Base-by-base conservation (phyloP, 768 basidiomycete species). In the Podaxis sp. region DNA sequence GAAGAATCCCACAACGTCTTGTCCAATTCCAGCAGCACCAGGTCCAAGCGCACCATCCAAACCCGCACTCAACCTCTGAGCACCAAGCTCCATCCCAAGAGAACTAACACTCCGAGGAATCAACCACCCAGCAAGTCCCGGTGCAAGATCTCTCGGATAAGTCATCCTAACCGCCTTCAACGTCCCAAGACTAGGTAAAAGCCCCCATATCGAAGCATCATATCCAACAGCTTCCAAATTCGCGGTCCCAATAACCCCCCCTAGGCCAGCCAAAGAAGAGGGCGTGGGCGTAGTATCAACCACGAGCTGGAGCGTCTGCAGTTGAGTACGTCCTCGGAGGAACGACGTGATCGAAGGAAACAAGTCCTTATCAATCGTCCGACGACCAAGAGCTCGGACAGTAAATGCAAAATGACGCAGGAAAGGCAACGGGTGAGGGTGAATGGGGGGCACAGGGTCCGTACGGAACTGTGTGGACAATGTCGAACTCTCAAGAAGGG, bases 321-420 rank as follows among this genome's bases (percentile, higher is more conserved):
- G 71, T 42, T 80, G 71, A 21, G 70, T 71, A 47, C 86, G 76
- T 6, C 80, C 83, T 13, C 85, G 80, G 36, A 91, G 72, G 68
- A 90, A 89, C 32, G 85, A 87, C 4, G 84, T 78, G 46, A 91
- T 78, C 6, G 89, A 80, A 1, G 86, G 87, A 74, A 90, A 88
- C 3, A 90, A 75, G 65, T 88, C 88, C 13, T 79, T 74, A 66
- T 90, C 88, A 2, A 67, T 61, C 13, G 79, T 70, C 18, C 82
- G 73, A 53, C 79, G 74, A 11, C 75, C 73, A 2, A 83, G 67
- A 2, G 68, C 70, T n/a, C 72, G 68, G 16, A 85, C 77, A 11
- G 75, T 75, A 64, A 91, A 79, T 1, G 82, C 76, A 67, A 91
- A 89, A 68, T 88, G 81, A 2, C 81, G 79, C 4, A 91, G 78